Conservation (phyloP, 495 filamentous ascomycete species). For the Sabuloglossum arenarium region DNA sequence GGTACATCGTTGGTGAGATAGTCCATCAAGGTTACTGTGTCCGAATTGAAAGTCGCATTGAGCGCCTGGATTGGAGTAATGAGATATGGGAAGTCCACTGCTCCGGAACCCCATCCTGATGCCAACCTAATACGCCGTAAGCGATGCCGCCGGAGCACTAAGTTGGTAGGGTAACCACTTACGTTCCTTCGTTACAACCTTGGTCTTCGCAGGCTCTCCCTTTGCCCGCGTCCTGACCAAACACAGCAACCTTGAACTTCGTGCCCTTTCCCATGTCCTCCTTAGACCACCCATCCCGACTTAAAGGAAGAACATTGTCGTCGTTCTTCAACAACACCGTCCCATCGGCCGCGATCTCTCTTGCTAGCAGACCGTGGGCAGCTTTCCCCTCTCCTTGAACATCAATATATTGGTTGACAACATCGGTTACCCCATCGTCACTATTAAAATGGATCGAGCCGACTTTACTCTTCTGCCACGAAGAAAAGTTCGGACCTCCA, state of each 20-base stretch:
- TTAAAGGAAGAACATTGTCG: slow-evolving; percentile 40
- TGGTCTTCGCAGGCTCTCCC: slow-evolving; percentile 49
- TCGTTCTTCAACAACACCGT: slow-evolving; percentile 71
- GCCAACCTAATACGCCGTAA: slow-evolving; percentile 23
- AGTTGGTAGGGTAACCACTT: background rate
- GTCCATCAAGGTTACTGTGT: slow-evolving; percentile 35
- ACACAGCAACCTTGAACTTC: slow-evolving; percentile 47
- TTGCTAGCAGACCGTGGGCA: slow-evolving; percentile 48
- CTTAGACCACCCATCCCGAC: no score
- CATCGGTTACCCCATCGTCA: slow-evolving; percentile 29
- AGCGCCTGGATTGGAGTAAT: slow-evolving; percentile 50
- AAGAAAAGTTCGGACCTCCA: slow-evolving; percentile 74
- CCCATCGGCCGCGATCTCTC: slow-evolving; percentile 62
- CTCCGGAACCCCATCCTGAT: slow-evolving; percentile 78
- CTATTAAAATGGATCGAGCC: slow-evolving; percentile 47
- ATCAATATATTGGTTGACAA: slow-evolving; percentile 62
- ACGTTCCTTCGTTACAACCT: slow-evolving; percentile 62
- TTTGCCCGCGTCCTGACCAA: slow-evolving; percentile 68
- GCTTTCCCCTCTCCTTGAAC: slow-evolving; percentile 37
- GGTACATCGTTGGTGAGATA: slow-evolving; percentile 36
- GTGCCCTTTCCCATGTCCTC: slow-evolving; percentile 15
- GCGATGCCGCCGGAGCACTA: background rate
- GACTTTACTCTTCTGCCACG: slow-evolving; percentile 55
- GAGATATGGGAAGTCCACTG: slow-evolving; percentile 73
- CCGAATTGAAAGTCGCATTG: slow-evolving; percentile 32